Base-by-base conservation (phyloP, 495 filamentous ascomycete species). In the Aspergillus cristatus region DNA sequence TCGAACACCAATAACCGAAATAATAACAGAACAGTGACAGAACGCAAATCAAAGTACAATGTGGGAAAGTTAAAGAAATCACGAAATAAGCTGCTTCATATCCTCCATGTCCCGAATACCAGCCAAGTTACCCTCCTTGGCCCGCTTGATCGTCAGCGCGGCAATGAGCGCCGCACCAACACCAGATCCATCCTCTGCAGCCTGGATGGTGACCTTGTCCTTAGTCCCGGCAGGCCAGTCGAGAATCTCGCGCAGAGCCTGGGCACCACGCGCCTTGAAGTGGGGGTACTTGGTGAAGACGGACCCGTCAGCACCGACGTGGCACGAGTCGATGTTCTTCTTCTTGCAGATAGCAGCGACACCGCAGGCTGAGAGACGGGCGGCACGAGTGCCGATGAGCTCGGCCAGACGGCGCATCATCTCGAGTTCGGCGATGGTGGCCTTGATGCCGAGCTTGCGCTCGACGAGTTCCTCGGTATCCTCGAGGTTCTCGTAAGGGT, bases 231-330 rank as follows among this genome's bases (percentile, higher is more conserved):
- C 74, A 2, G 78, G 71, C 91, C 90, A 96, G 61, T 91, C 87
- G 10, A 97, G 74, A 49, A 96, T 94, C 69, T 97, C 89, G 14
- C 87, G 79, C 14, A 97, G 77, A 14, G 90, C 90, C 48, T 78
- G 70, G 3, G 90, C 90, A 38, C 88, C 87, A 34, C 90, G 83
- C 12, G 75, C 75, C 72, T 95, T 90, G 74, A 97, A 97, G 62
- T 95, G 85, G 1, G 90, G 90, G 65, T 96, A 96, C 60, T 94
- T 95, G 72, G 94, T 95, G 71, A 96, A 97, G 30, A 97, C 88
- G 8, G 84, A 90, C 16, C 90, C 90, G 49, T 97, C 90, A 28
- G 90, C 90, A 49, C 90, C 90, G 14, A 96, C 90, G 58, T 96
- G 89, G 73, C 85, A 94, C 11, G 79, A 74, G 45, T 78, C 65